A percentile compares a stretch with the other conserved stretches of the same genome.
These are phyloP conservation scores for Fusarium nematophilum DNA, from an alignment of 2,329 filamentous ascomycete species.

Conservation along the genomic window DNA sequence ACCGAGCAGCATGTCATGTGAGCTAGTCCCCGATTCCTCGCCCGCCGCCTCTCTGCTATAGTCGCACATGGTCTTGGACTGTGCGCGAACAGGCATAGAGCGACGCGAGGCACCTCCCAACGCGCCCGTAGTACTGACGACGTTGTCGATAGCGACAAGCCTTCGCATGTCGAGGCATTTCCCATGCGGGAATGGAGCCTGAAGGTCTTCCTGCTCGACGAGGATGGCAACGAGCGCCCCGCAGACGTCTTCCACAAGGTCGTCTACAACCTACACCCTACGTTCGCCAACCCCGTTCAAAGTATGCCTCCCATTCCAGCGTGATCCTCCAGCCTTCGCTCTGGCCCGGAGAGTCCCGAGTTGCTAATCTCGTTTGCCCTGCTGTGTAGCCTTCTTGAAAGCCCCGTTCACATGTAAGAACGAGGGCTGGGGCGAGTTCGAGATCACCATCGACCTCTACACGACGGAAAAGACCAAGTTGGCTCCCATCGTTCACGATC, in stretches of 20 bases:
- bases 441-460: conserved; percentile 87
- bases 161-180: conserved; percentile 85
- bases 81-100: not conserved
- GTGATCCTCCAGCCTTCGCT: not conserved
- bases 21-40: conserved; percentile 51
- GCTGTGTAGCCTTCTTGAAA: conserved; percentile 75
- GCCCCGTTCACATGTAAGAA: conserved; percentile 91
- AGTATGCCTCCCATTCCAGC: conserved; percentile 67
- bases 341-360: not conserved
- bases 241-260: conserved; percentile 92
- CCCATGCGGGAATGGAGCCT: conserved; percentile 95
- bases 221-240: conserved; percentile 84
- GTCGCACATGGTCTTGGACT: not conserved
- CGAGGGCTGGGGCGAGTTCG: conserved; percentile 98
- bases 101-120: not conserved
- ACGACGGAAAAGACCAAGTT: conserved; percentile 90
- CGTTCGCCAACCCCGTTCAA: conserved; percentile 88
- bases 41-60: not conserved
- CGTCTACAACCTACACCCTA: conserved; percentile 92
- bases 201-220: conserved; percentile 84
- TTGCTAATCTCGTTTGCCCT: conserved; percentile 28
- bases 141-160: conserved; percentile 67
- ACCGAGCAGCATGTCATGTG: conserved; percentile 93
- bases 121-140: conserved; percentile 9
- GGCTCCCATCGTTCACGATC: conserved; percentile 79